Base-by-base conservation (phyloP, 768 basidiomycete species). In the Chalciporus pseudorubinellus region DNA sequence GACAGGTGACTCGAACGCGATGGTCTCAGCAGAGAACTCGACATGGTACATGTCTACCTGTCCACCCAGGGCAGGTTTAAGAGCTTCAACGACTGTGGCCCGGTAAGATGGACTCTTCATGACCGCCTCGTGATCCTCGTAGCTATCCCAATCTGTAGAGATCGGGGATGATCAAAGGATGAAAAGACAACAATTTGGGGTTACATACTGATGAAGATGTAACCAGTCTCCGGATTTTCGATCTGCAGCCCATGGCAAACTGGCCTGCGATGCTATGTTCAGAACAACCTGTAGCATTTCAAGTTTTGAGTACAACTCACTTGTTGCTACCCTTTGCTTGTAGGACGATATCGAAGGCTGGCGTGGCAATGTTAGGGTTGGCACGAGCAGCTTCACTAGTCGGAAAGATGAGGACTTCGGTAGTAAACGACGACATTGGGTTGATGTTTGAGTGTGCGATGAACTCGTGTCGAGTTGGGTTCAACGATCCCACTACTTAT, bases 111-210 rank as follows among this genome's bases (percentile, higher is more conserved):
- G 28, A 8, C 16, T 38, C 3, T 55, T 20, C 1, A 59, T 56
- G 28, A 62, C 0, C 0, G 52, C 50, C 33, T 55, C 31, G 52
- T 67, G 67, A n/a, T 53, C 38, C 9, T 66, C 59, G 10, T 46
- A 52, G 33, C 12, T 62, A 12, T 64, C 67, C 65, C 64, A 67
- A 46, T 69, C 67, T 69, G 22, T 9, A 12, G 19, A 40, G 10
- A 21, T 46, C 18, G 22, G 19, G 3, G 9, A 14, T 24, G 12
- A 16, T 36, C 34, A 4, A 10, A n/a, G 1, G 14, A 36, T 16
- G 34, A 16, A 36, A n/a, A 3, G n/a, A 36, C 16, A n/a, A n/a
- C 6, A 14, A 36, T 6, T 8, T 9, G 22, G 33, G 11, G 21
- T 18, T 13, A 45, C 62, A 16, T 47, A 64, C 63, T 53, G 39